Conservation (phyloP, 2,329 filamentous ascomycete species). For the Diaporthe sp. region DNA sequence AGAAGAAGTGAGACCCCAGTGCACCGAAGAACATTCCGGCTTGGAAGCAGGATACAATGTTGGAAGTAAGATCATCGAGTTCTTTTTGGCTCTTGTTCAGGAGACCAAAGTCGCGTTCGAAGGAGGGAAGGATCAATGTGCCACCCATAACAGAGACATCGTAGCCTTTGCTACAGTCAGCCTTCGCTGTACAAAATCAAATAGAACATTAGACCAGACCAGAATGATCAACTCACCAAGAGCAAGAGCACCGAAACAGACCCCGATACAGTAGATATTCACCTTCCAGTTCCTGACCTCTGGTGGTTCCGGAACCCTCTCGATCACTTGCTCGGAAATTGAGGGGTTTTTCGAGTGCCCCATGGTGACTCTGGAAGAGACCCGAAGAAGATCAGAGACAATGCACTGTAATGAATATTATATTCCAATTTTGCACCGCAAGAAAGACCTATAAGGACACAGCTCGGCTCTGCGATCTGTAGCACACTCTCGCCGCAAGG, state of each 20-base stretch:
- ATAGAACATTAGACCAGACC: not conserved
- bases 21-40: slow-evolving; percentile 40
- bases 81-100: slow-evolving; percentile 7
- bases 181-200: no score
- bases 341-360: slow-evolving; percentile 14
- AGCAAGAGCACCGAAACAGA: slow-evolving; percentile 22
- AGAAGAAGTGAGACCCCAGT: slow-evolving; percentile 46
- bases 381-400: not conserved
- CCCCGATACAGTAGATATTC: slow-evolving; percentile 19
- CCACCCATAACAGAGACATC: slow-evolving; percentile 27
- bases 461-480: not conserved
- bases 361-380: not conserved
- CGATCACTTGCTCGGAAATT: not conserved
- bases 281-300: slow-evolving; percentile 23
- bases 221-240: not conserved
- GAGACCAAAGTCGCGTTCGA: slow-evolving; percentile 18
- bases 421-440: not conserved
- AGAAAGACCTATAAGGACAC: not conserved
- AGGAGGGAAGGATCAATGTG: slow-evolving; percentile 23
- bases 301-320: slow-evolving; percentile 7
- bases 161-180: not conserved
- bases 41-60: slow-evolving; percentile 52
- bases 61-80: slow-evolving; percentile 20
- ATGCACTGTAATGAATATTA: not conserved
- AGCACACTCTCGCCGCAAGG: not conserved